Conservation (phyloP, 805 yeast species). For the Clavispora asparagi region DNA sequence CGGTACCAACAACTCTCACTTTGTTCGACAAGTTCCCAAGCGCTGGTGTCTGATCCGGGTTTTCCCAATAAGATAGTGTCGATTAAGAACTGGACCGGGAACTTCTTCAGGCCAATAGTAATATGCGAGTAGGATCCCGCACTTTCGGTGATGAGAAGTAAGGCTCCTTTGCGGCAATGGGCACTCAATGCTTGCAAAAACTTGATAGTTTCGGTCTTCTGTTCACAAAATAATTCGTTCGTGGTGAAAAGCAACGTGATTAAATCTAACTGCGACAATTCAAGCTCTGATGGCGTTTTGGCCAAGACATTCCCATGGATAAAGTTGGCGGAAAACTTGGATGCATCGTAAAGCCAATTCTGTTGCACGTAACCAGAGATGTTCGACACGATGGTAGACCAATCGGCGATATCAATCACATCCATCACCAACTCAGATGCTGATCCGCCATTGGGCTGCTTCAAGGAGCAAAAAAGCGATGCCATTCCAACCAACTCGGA, state of each 20-base stretch:
- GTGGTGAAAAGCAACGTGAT: constrained; percentile 81
- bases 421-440: constrained; percentile 39
- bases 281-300: constrained; percentile 10
- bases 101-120: constrained; percentile 65
- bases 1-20: constrained; percentile 85
- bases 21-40: constrained; percentile 62
- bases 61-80: constrained; percentile 65
- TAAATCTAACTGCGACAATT: constrained; percentile 31
- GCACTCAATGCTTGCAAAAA: constrained; percentile 33
- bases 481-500: constrained; percentile 69
- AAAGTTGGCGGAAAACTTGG: constrained; percentile 25
- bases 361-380: constrained; percentile 39
- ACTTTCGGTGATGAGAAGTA: constrained; percentile 70
- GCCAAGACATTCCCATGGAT: constrained; percentile 27
- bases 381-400: constrained; percentile 52
- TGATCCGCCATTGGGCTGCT: constrained; percentile 28
- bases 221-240: constrained; percentile 74
- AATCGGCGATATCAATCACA: constrained; percentile 74
- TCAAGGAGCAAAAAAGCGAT: constrained; percentile 46
- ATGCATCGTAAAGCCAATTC: constrained; percentile 47
- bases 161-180: constrained; percentile 51
- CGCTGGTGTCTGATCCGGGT: constrained; percentile 36
- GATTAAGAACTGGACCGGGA: constrained; percentile 77
- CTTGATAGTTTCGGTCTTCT: constrained; percentile 54
- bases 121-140: constrained; percentile 89